Conservation (phyloP, 192 early-diverging fungal genomes). For the Coemansia sp. region DNA sequence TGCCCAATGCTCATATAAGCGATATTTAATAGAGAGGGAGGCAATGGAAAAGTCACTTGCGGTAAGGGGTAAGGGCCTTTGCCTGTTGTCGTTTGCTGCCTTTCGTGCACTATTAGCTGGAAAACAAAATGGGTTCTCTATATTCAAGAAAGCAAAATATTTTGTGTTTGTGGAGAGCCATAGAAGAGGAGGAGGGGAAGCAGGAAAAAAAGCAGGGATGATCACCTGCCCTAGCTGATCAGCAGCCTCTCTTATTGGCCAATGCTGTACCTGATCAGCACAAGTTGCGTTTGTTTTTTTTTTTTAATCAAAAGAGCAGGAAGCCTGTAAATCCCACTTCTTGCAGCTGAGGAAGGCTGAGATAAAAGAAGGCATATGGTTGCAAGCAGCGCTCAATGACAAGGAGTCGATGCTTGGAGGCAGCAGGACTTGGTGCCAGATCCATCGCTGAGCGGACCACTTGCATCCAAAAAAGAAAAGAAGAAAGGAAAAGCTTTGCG, state of each 20-base stretch:
- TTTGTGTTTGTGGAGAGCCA: not conserved
- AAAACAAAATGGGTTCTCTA: not conserved
- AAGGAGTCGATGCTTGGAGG: not conserved
- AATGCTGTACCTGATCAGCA: not conserved
- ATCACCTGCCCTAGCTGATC: slow-evolving; percentile 10
- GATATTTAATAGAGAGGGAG: not conserved
- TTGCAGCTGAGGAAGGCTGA: not conserved
- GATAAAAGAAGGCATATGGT: not conserved
- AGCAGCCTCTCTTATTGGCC: not conserved
- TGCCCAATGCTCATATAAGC: not conserved
- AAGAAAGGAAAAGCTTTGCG: too few species aligned
- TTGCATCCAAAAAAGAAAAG: not conserved
- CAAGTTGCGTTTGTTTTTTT: not conserved
- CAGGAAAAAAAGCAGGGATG: slow-evolving; percentile 6
- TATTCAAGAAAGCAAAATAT: not conserved
- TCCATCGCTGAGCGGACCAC: not conserved
- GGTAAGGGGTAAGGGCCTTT: not conserved
- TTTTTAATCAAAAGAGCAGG: not conserved
- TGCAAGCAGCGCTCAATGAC: not conserved
- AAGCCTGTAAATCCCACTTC: slow-evolving; percentile 1
- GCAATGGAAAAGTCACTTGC: not conserved
- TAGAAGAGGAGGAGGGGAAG: not conserved
- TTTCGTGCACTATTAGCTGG: not conserved
- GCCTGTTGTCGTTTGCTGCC: not conserved
- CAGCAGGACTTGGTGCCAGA: too few species aligned